Evolutionary conservation across 257 asterid genomes (phyloP), one percentile per base, ranked within the genome.

Genomic region (Cynanchum wilfordii): DNA sequence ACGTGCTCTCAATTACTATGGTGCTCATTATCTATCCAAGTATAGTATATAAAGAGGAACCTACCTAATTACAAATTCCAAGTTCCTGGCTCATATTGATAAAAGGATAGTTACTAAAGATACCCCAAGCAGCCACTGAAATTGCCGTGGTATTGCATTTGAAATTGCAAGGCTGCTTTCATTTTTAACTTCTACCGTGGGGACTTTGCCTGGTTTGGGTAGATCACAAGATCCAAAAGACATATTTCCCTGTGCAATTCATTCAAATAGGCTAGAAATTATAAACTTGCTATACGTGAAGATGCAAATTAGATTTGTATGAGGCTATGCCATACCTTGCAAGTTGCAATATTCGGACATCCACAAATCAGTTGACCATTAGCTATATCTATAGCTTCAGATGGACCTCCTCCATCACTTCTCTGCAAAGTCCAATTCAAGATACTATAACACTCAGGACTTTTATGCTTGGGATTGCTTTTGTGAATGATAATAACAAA

Each of bases 391-490:
- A 89, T 90, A 57, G 96, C 98, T 73, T 84, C 89, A 65, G 96
- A 68, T 27, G 95, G 95, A 79, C 99, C 99, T 57, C 97, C 98
- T 71, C 97, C 99, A 76, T 92, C 93, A 74, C 99, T 95, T 87
- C 98, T 95, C 99, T 92, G 86, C 80, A 77, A 73, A 65, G 65
- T 65, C 40, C 71, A 67, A 54, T 49, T 33, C 3, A 13, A 59
- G 29, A 42, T 25, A 17, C 10, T 76, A 10, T 27, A 38, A 3
- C 24, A 10, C 3, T 2, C 19, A 60, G 54, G 22, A 54, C 22
- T 44, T 64, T 27, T 69, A 30, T 13, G 51, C 17, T 27, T 51
- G 36, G 29, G 55, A 62, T 49, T 30, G 63, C 33, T n/a, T 15
- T 54, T 19, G 58, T 5, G 59, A 5, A 29, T 17, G 57, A 44